Evolutionary conservation across 1,284 basidiomycete species (phyloP).

Genomic region (Psilocybe mexicana): DNA sequence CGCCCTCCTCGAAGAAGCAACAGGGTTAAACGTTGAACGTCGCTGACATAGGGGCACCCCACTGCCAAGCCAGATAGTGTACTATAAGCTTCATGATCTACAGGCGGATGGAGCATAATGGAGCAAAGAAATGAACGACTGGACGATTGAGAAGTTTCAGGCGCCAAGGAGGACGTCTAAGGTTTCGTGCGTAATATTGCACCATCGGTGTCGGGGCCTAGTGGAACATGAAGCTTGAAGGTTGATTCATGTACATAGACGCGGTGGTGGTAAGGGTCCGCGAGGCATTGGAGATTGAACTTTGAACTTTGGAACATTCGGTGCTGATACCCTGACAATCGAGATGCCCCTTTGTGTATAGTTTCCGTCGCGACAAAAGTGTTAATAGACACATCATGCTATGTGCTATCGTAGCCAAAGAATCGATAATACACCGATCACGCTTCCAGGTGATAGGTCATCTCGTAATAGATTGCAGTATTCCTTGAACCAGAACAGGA

Average conservation of each 20-base stretch:
- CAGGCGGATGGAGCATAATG: slow-evolving; percentile 7
- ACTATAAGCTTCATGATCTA: slow-evolving; percentile 3
- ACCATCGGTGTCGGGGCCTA: neutral
- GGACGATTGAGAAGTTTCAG: slow-evolving; percentile 5
- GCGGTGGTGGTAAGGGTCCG: no score
- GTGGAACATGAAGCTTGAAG: no score
- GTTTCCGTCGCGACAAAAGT: neutral
- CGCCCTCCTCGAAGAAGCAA: neutral
- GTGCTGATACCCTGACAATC: neutral
- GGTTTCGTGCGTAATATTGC: neutral
- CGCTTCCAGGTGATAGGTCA: neutral
- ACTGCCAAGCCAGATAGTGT: slow-evolving; percentile 4
- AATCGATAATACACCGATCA: neutral
- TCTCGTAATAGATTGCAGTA: neutral
- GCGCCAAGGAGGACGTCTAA: slow-evolving; percentile 4
- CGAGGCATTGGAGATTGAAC: no score
- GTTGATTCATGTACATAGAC: no score
- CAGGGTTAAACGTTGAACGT: neutral
- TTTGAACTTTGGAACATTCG: neutral
- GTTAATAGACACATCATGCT: neutral
- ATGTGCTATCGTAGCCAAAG: neutral
- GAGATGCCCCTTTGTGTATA: neutral
- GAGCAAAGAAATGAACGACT: neutral
- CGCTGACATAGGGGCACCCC: neutral
- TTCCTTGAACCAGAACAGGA: neutral